phyloP scores from a whole-genome alignment of 805 yeast species.

The Metschnikowia lunata region DNA sequence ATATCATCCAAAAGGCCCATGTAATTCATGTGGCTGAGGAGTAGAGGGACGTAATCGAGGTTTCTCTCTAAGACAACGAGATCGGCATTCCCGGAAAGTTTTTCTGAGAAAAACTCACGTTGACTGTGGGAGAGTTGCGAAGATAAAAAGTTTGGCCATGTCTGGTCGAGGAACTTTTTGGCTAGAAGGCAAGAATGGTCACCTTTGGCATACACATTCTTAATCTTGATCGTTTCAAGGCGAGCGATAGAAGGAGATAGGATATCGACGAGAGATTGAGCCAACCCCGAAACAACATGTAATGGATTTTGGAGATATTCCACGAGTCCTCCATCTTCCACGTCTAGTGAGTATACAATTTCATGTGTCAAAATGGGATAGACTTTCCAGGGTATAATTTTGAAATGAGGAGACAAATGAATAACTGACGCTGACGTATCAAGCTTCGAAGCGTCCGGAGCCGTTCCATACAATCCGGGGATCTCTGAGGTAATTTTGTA shows the following conservation, averaged over 20 bases:
- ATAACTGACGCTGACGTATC: slow-evolving; percentile 4
- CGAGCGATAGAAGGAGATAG: slow-evolving; percentile 30
- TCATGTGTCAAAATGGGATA: slow-evolving; percentile 36
- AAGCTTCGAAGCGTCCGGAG: neutral
- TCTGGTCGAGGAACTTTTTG: slow-evolving; percentile 33
- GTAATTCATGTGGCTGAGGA: slow-evolving; percentile 75
- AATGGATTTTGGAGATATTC: slow-evolving; percentile 44
- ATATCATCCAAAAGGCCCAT: slow-evolving; percentile 77
- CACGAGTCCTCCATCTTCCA: slow-evolving; percentile 32
- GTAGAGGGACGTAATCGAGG: slow-evolving; percentile 65
- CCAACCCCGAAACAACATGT: slow-evolving; percentile 43
- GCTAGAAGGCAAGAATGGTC: slow-evolving; percentile 47
- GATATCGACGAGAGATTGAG: slow-evolving; percentile 46
- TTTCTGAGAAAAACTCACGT: slow-evolving; percentile 30
- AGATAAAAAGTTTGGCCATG: slow-evolving; percentile 33
- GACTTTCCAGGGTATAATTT: slow-evolving; percentile 44
- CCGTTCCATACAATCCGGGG: too few relatives aligned
- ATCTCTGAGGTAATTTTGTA: slow-evolving; percentile 16
- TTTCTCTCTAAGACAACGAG: slow-evolving; percentile 75
- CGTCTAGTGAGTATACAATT: slow-evolving; percentile 42
- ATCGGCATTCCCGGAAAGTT: slow-evolving; percentile 54
- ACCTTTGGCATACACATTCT: slow-evolving; percentile 60
- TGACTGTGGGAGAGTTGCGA: slow-evolving; percentile 34
- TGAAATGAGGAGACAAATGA: slow-evolving; percentile 37
- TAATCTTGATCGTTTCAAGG: slow-evolving; percentile 37